Evolutionary conservation across 2,329 filamentous ascomycete species (phyloP), one percentile per base, ranked within the genome.

Genomic region (Dactylellina drechsleri): DNA sequence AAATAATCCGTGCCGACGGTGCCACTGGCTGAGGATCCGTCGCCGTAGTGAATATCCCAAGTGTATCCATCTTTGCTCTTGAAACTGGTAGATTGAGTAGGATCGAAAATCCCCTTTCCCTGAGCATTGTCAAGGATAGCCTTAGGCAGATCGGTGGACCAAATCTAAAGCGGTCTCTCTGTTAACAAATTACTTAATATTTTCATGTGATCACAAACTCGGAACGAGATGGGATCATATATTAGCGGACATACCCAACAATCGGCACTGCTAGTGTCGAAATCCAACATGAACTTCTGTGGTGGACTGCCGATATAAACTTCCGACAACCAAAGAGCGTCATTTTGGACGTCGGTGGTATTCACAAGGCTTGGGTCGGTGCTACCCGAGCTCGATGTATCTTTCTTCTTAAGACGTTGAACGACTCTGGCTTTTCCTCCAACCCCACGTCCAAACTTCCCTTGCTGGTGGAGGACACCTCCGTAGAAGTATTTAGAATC

Each of bases 221-320:
- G 52, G 13, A 56, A 13, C 8, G 8, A 15, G 10, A 36, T 5
- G 31, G 31, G 31, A 36, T 36, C 10, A 10, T 36, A 6, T 41
- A 8, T 5, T 12, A 18, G 43, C 13, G 13, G 13, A 68, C 83
- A 78, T 82, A 88, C 86, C 90, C 89, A 92, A 20, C 90, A 83
- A 82, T 92, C 90, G 18, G 89, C 85, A 10, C 88, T 90, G 18
- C 89, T 89, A 45, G 89, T 91, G 80, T 92, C 90, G 76, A 92
- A 91, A 79, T 91, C 86, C n/a, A 91, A 81, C 77, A 84, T 85
- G 54, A 89, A 78, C 57, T 82, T 87, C 82, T 92, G 89, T 1
- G 84, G 81, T 15, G 89, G 89, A 0, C 86, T 89, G 23, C 90
- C 90, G 75, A 92, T 88, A 12, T 82, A 79, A 23, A 92, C 86